Evolutionary conservation across 208 protist species (phyloP), one percentile per base, ranked within the genome.

Genomic region (Leishmania amazonensis): DNA sequence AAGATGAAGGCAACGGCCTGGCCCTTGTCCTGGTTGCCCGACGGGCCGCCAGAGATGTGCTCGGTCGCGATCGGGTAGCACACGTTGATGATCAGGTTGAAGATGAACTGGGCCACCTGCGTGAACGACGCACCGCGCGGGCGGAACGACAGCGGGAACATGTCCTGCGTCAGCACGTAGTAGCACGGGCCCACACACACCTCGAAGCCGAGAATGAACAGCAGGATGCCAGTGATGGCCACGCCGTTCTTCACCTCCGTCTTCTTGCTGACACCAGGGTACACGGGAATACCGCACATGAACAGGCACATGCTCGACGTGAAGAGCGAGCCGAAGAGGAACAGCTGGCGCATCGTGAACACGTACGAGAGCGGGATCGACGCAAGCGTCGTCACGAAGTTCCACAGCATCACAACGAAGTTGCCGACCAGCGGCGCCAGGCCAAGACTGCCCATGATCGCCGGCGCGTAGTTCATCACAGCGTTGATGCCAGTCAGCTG

Each of bases 41-140:
- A 94, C 71, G 87, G 82, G 57, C 94, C 94, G 70, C 94, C 94
- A 38, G 94, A 97, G 68, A 97, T 94, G 15, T 54, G 38, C 85
- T 96, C 89, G 45, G 86, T 91, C 62, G 91, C 88, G 75, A 95
- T 94, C 72, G 95, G 95, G 89, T 93, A 98, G 87, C 78, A 90
- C 60, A 96, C 84, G 84, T 96, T 98, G 85, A 98, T 95, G 85
- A 96, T 91, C 67, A 96, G 80, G 88, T 96, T 98, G 83, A 96
- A 96, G 75, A 94, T 85, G 80, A 95, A 97, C 88, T 96, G 91
- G 1, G 85, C 53, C 81, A 94, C 85, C 76, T 91, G 83, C 17
- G 88, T 95, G 79, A 91, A 85, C 35, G 89, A 93, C n/a, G 91
- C 76, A 57, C 93, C 95, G 45, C 80, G 81, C 62, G 93, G 89